Percentiles rank a stretch among this genome's conserved stretches.
Conservation (phyloP, 306 rosid genomes). For the Quercus alba region DNA sequence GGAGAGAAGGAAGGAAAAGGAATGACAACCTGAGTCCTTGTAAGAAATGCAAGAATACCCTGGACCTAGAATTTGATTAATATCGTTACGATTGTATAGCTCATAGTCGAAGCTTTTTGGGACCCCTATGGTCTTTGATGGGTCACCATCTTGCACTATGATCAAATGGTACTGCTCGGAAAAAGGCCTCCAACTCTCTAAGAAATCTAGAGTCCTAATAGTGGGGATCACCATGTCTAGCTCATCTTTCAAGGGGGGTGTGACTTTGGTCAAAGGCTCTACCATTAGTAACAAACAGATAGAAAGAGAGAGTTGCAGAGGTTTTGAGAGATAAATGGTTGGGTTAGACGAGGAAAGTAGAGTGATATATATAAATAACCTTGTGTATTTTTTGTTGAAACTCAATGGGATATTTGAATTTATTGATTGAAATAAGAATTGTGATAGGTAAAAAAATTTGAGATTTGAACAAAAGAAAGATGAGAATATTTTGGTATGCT, state of each 20-base stretch:
- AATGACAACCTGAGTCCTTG: slow-evolving; percentile 84
- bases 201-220: too few relatives aligned
- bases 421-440: too few relatives aligned
- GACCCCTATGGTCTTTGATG: slow-evolving; percentile 57
- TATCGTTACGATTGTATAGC: slow-evolving; percentile 71
- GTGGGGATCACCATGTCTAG: too few relatives aligned
- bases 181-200: slow-evolving; percentile 21
- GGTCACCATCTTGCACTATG: slow-evolving; percentile 85
- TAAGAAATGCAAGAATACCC: slow-evolving; percentile 79
- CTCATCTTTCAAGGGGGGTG: slow-evolving; percentile 10
- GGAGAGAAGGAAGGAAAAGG: slow-evolving; percentile 82
- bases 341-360: neutral
- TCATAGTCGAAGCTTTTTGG: slow-evolving; percentile 73
- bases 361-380: too few relatives aligned
- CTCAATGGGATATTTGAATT: too few relatives aligned
- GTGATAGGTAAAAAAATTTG: too few relatives aligned
- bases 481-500: too few relatives aligned
- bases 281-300: slow-evolving; percentile 37
- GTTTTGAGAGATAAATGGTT: too few relatives aligned
- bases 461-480: too few relatives aligned
- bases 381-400: too few relatives aligned
- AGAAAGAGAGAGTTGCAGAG: too few relatives aligned
- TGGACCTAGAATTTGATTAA: slow-evolving; percentile 76
- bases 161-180: slow-evolving; percentile 64
- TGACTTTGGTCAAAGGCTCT: slow-evolving; percentile 23